phyloP scores from a whole-genome alignment of 2,329 filamentous ascomycete species.

The Beauveria australis region DNA sequence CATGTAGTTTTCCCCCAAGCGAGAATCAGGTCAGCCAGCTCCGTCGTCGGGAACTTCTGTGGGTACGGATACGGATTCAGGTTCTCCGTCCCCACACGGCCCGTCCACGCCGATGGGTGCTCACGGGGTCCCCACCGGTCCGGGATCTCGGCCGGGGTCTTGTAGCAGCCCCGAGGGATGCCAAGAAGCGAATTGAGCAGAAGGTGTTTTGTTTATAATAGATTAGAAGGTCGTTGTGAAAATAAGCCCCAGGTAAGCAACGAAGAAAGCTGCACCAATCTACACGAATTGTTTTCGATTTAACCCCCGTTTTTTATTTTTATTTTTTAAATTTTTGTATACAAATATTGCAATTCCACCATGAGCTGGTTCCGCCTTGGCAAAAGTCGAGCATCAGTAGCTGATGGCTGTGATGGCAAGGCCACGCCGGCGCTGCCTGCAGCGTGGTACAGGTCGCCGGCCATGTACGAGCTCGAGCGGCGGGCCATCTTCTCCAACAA shows the following conservation, averaged over 20 bases:
- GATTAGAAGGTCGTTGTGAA: neutral
- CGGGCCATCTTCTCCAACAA: slow-evolving; percentile 49
- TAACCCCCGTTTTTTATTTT: no score
- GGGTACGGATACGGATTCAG: slow-evolving; percentile 7
- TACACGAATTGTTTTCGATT: neutral
- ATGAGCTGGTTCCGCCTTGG: slow-evolving; percentile 11
- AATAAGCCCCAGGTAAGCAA: no score
- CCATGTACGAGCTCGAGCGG: slow-evolving; percentile 49
- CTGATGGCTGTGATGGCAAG: slow-evolving; percentile 3
- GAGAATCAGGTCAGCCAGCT: no score
- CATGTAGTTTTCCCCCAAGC: no score
- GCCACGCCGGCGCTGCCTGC: slow-evolving; percentile 17
- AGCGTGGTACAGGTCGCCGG: slow-evolving; percentile 30
- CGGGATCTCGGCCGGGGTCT: slow-evolving; percentile 1
- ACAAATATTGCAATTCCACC: neutral
- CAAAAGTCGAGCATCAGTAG: neutral
- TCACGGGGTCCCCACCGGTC: slow-evolving; percentile 1
- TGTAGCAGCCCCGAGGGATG: neutral
- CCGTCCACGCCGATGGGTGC: slow-evolving; percentile 5
- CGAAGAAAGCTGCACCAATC: neutral
- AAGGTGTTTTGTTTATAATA: neutral
- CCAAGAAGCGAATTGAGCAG: neutral
- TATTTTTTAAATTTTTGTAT: neutral
- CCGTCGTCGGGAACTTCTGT: neutral
- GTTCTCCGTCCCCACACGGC: slow-evolving; percentile 5